A percentile compares a stretch with the other conserved stretches of the same genome.
phyloP scores from a whole-genome alignment of 2,329 filamentous ascomycete species.

The Fusarium sp. region DNA sequence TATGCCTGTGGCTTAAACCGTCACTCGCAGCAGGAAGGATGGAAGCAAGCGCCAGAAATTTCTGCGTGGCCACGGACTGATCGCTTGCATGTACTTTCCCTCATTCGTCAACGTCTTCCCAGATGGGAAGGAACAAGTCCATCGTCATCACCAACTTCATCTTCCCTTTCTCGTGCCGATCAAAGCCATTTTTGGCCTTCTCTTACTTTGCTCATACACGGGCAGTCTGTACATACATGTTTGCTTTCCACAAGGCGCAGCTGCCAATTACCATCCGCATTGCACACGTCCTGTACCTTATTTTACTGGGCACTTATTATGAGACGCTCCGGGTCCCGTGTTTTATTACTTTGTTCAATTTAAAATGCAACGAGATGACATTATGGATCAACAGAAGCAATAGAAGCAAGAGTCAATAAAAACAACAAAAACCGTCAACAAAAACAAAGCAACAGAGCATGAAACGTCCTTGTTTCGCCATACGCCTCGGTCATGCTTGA shows the following conservation, averaged over 20 bases:
- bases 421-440: conserved; percentile 27
- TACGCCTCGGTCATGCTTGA: conserved; percentile 20
- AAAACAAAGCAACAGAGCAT: conserved; percentile 28
- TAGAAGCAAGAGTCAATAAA: neutral
- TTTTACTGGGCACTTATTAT: neutral
- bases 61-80: conserved; percentile 35
- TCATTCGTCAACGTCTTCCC: conserved; percentile 23
- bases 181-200: conserved; percentile 22
- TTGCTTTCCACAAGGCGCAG: conserved; percentile 16
- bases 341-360: conserved; percentile 27
- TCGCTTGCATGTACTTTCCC: conserved; percentile 17
- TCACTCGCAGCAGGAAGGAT: conserved; percentile 16
- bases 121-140: neutral
- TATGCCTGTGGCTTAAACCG: conserved; percentile 33
- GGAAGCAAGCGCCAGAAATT: conserved; percentile 28
- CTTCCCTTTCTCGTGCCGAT: conserved; percentile 26
- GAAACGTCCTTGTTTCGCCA: conserved; percentile 20
- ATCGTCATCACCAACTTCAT: conserved; percentile 34
- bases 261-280: conserved; percentile 16
- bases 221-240: conserved; percentile 11
- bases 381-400: conserved; percentile 14
- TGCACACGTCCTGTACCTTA: conserved; percentile 3
- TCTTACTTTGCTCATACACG: conserved; percentile 15
- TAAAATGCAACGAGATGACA: conserved; percentile 15
- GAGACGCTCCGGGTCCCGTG: conserved; percentile 14